A percentile compares a stretch with the other conserved stretches of the same genome.
These are phyloP conservation scores for Monosporozyma servazzii DNA, from an alignment of 805 yeast genomes.

Conservation along the genomic window DNA sequence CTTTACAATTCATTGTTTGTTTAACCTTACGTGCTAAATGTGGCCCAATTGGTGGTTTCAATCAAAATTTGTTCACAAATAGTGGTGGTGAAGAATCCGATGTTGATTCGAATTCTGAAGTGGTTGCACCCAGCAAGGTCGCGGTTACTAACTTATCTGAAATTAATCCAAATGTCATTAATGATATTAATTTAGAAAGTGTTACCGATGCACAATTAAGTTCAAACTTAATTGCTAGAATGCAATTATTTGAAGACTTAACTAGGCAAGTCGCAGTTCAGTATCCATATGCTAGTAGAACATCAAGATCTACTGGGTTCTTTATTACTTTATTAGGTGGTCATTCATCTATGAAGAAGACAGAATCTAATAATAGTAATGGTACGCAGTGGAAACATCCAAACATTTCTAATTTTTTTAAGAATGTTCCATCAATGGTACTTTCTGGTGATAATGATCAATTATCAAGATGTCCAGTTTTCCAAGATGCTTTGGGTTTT, in stretches of 20 bases:
- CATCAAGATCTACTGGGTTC: slow-evolving; percentile 46
- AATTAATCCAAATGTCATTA: slow-evolving; percentile 20
- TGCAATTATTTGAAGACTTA: slow-evolving; percentile 35
- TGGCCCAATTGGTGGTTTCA: slow-evolving; percentile 34
- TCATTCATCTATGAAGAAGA: slow-evolving; percentile 16
- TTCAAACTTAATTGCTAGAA: slow-evolving; percentile 32
- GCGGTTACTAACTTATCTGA: slow-evolving; percentile 15
- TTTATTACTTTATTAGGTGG: slow-evolving; percentile 33
- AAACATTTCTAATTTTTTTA: slow-evolving; percentile 24
- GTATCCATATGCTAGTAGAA: slow-evolving; percentile 61
- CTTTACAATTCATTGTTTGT: slow-evolving; percentile 50
- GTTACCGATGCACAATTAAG: slow-evolving; percentile 33
- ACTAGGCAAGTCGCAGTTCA: slow-evolving; percentile 42
- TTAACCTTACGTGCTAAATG: slow-evolving; percentile 41
- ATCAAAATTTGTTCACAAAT: slow-evolving; percentile 21
- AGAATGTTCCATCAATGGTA: slow-evolving; percentile 27
- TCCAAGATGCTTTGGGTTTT: slow-evolving; percentile 31
- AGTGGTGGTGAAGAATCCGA: slow-evolving; percentile 26
- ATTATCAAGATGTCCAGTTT: slow-evolving; percentile 30
- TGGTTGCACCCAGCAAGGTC: slow-evolving; percentile 4
- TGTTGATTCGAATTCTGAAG: slow-evolving; percentile 5
- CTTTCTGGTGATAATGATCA: slow-evolving; percentile 28
- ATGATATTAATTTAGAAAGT: slow-evolving; percentile 25
- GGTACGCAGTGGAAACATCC: slow-evolving; percentile 17
- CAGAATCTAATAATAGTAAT: slow-evolving; percentile 3